Evolutionary conservation across 352 stramenopile genomes (phyloP).

Genomic region (Globisporangium recalcitrans): DNA sequence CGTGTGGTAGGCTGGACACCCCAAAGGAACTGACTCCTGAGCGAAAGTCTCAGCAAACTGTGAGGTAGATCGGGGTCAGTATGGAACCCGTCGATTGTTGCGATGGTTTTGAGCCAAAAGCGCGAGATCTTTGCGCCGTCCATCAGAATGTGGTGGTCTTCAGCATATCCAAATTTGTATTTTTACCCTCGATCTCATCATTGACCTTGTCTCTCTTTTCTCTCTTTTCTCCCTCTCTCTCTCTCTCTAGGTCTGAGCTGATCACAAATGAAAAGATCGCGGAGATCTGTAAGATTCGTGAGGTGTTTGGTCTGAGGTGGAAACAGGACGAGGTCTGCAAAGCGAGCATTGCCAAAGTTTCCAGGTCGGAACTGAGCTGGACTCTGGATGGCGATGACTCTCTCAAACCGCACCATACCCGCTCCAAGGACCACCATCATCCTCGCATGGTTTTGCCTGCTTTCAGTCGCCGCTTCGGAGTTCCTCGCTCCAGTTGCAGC

Average conservation of each 20-base stretch:
- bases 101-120: background rate
- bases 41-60: background rate
- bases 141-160: background rate
- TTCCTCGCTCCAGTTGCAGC: background rate
- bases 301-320: too few species aligned
- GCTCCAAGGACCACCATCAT: background rate
- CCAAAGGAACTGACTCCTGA: background rate
- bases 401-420: background rate
- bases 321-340: background rate
- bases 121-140: background rate
- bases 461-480: background rate
- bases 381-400: background rate
- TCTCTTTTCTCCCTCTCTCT: too few species aligned
- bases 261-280: background rate
- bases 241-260: background rate
- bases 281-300: background rate
- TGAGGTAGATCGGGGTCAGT: background rate
- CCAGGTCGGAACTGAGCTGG: background rate
- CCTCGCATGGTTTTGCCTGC: background rate
- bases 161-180: background rate
- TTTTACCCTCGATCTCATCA: background rate
- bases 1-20: slow-evolving; percentile 20
- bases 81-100: background rate
- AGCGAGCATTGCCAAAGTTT: background rate
- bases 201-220: too few species aligned